Base-by-base conservation (phyloP, 208 protist genomes). In the Trichomonas vaginalis region DNA sequence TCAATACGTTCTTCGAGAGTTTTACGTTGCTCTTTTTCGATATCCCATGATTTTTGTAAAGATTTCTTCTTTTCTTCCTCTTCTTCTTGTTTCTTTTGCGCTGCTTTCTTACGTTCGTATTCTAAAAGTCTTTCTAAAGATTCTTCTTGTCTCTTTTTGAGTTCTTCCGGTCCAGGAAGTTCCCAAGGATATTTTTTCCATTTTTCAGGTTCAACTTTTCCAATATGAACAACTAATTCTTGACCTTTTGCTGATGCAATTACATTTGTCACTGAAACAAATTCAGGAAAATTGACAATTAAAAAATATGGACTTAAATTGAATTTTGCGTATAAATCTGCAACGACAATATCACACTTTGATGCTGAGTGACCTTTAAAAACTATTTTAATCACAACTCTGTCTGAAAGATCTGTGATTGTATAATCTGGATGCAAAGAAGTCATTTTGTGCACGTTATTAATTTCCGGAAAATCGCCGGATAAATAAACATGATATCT, bases 271-370 rank as follows among this genome's bases (percentile, higher is more conserved):
- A 51, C 17, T 39, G 86, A 92, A 39, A 92, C 86, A 27, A 51
- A 23, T 47, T 92, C 86, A 23, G 86, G 86, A 32, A 92, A 92
- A 47, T 92, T 45, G 32, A 92, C 56, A 23, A 51, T 92, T 32
- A 92, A 51, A 92, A 92, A 92, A 51, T 92, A 92, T 47, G 86
- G 86, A 39, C 23, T 12, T 39, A 92, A 45, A 47, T 92, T 92
- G 45, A 92, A 92, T 92, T 92, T 92, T 4, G 86, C 86, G 45
- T 92, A 92, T 35, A 92, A 39, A 92, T 92, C 86, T 39, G 86
- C 45, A 51, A 92, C 86, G n/a, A 92, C 86, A 15, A 92, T 42
- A 92, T 92, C 86, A 39, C 86, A 92, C 37, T 92, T 92, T 4
- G 86, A 45, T 39, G 86, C 86, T 9, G 17, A 48, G 35, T 45